These are phyloP conservation scores for Heterobasidion occidentale DNA, from an alignment of 1,284 basidiomycete genomes.

Conservation along the genomic window DNA sequence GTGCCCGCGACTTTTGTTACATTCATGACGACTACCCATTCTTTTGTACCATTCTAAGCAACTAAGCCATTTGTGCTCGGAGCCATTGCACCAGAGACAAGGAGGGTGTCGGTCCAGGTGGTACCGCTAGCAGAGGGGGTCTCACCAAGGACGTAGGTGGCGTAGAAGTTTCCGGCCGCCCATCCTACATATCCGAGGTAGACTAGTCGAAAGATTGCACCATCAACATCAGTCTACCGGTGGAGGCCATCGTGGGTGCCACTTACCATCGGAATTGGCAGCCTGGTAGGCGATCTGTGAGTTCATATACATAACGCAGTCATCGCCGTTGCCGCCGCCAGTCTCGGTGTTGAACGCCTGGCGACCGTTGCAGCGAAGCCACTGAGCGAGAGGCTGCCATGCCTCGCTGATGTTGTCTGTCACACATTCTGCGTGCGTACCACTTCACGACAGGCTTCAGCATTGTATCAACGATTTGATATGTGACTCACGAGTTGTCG, in stretches of 20 bases:
- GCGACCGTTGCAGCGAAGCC: constrained; percentile 42
- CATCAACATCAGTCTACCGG: neutral
- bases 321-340: constrained; percentile 45
- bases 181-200: constrained; percentile 38
- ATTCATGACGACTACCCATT: no score
- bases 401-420: constrained; percentile 44
- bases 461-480: constrained; percentile 3
- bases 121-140: constrained; percentile 26
- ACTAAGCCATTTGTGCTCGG: constrained; percentile 17
- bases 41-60: neutral
- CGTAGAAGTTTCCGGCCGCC: constrained; percentile 30
- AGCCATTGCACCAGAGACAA: constrained; percentile 32
- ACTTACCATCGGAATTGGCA: constrained; percentile 40
- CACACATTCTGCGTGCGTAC: constrained; percentile 32
- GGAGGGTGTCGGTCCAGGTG: constrained; percentile 33
- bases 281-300: constrained; percentile 44
- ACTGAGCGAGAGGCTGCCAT: constrained; percentile 40
- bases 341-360: constrained; percentile 60
- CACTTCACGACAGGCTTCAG: constrained; percentile 15
- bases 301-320: constrained; percentile 37
- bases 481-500: constrained; percentile 38
- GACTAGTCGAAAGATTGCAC: constrained; percentile 13
- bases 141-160: constrained; percentile 28
- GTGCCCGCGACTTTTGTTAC: no score
- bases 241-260: neutral